phyloP scores from a whole-genome alignment of 805 yeast genomes.

The Yarrowia osloensis region DNA sequence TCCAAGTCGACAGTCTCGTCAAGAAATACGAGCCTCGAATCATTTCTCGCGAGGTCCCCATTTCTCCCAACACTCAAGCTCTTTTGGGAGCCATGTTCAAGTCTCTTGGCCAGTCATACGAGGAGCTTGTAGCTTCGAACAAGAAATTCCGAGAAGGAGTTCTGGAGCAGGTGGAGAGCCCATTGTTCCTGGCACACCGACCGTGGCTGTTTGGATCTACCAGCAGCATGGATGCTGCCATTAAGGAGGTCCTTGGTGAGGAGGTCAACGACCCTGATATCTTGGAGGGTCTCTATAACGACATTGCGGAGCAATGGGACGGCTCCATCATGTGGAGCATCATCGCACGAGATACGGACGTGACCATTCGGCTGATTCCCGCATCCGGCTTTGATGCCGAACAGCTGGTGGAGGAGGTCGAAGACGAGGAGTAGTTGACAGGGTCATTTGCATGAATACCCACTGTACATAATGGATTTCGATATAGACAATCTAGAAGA shows the following conservation, averaged over 20 bases:
- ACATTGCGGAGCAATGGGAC: constrained; percentile 11
- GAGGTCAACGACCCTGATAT: not conserved
- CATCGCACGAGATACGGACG: constrained; percentile 1
- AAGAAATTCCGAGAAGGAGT: not conserved
- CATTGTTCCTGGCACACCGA: constrained; percentile 4
- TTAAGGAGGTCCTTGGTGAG: constrained; percentile 4
- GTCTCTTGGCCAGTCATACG: not conserved
- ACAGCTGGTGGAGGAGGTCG: not conserved
- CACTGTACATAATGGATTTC: not conserved
- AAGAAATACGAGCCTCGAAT: not conserved
- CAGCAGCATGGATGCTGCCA: constrained; percentile 2
- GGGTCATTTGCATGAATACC: not conserved
- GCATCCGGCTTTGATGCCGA: not conserved
- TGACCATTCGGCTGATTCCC: constrained; percentile 21
- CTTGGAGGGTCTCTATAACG: not conserved
- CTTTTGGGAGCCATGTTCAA: not conserved
- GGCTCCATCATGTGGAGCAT: constrained; percentile 14
- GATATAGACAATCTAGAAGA: not conserved
- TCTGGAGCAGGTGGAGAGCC: not conserved
- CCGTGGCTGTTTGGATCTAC: constrained; percentile 13
- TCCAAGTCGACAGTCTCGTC: not conserved
- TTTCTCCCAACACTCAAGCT: not conserved
- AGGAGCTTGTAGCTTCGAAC: not conserved
- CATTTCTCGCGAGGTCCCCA: not conserved
- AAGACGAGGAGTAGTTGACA: not conserved